Evolutionary conservation across 106 monocot species (phyloP), one percentile per base, ranked within the genome.

Genomic region (Chionographis japonica): DNA sequence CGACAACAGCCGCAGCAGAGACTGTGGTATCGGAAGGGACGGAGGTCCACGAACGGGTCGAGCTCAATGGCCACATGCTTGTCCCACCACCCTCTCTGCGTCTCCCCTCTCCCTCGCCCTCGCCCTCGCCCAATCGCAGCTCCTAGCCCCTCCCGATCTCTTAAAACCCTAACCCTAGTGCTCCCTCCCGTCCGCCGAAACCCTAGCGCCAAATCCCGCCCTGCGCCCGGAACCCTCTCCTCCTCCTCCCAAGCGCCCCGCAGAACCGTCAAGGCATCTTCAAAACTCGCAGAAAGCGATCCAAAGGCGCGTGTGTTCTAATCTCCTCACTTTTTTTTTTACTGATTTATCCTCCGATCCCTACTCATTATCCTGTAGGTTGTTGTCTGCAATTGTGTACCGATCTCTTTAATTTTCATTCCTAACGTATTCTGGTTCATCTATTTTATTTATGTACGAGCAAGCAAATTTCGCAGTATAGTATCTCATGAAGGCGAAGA

Each of bases 1-100:
- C 27, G 27, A 27, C 27, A 27, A 27, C 27, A 46, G 1, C 46
- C 46, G 46, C 46, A 46, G 46, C 5, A 10, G 46, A 46, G 46
- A 6, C 46, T 46, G 46, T 2, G 12, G 37, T 8, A 1, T 39
- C 38, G 20, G 37, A 12, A 38, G 12, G 10, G 8, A 37, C 1
- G 35, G 39, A 39, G 60, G 27, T 12, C 37, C 36, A 38, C 18
- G 60, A 61, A 37, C 9, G 60, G 37, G 20, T 4, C 10, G 46
- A 46, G 46, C 5, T 40, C 15, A 1, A 56, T 67, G 72, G 58
- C 81, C 13, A 61, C 77, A 14, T 35, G 70, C 38, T 20, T 70
- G n/a, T 40, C 65, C 54, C 58, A 50, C 60, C 59, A 52, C 62
- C 39, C 73, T 40, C 37, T 78, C 68, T 78, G 69, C 74, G 18